These are phyloP conservation scores for Lactifluus echinatus DNA, from an alignment of 768 basidiomycete species.

Conservation along the genomic window DNA sequence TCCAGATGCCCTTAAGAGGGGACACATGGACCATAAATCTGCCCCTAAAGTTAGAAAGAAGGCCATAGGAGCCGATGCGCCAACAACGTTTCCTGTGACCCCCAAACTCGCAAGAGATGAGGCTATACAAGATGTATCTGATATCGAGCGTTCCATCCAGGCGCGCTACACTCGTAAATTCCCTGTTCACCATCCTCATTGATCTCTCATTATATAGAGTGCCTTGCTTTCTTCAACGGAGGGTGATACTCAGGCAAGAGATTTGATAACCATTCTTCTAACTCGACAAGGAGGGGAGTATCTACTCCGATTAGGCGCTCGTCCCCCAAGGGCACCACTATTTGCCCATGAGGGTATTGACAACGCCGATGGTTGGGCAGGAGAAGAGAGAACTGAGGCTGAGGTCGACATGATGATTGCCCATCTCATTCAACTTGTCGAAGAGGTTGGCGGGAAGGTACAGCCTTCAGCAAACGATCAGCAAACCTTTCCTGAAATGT, in stretches of 20 bases:
- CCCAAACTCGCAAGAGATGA: slow-evolving; percentile 1
- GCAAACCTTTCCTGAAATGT: neutral
- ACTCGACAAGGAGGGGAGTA: slow-evolving; percentile 67
- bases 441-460: slow-evolving; percentile 79
- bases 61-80: neutral
- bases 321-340: slow-evolving; percentile 48
- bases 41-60: slow-evolving; percentile 4
- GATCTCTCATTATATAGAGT: neutral
- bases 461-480: neutral
- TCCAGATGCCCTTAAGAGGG: slow-evolving; percentile 18
- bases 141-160: slow-evolving; percentile 49
- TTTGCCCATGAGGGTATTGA: slow-evolving; percentile 43
- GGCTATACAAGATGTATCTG: slow-evolving; percentile 22
- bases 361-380: slow-evolving; percentile 46
- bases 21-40: slow-evolving; percentile 7
- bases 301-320: slow-evolving; percentile 62
- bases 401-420: slow-evolving; percentile 43
- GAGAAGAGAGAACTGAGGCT: slow-evolving; percentile 39
- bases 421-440: slow-evolving; percentile 42
- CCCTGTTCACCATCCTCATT: neutral
- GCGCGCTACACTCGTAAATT: slow-evolving; percentile 27
- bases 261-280: slow-evolving; percentile 54
- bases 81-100: neutral
- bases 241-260: slow-evolving; percentile 49
- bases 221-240: slow-evolving; percentile 36